These are phyloP conservation scores for Lentinula sp. DNA, from an alignment of 768 basidiomycete species.

Conservation along the genomic window DNA sequence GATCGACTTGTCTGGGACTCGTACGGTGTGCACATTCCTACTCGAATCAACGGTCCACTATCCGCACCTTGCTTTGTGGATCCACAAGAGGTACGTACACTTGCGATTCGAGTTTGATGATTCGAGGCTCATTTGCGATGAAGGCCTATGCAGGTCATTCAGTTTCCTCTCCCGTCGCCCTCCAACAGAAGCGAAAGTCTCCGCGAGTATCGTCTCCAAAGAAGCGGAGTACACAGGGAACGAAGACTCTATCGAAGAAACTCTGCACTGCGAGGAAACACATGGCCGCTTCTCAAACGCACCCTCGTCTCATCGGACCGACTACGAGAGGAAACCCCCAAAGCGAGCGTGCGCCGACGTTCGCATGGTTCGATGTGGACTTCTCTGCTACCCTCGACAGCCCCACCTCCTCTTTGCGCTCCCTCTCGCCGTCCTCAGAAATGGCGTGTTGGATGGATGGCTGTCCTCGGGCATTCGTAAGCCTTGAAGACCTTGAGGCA, in stretches of 20 bases:
- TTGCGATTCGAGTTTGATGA: neutral
- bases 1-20: neutral
- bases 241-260: neutral
- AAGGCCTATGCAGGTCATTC: neutral
- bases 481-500: neutral
- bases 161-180: too few species aligned
- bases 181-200: neutral
- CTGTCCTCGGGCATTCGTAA: neutral
- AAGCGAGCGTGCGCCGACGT: neutral
- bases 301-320: neutral
- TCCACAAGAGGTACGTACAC: neutral
- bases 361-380: neutral
- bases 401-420: neutral
- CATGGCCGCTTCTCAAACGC: neutral
- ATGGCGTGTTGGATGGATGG: neutral
- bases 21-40: neutral
- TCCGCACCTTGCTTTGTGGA: neutral
- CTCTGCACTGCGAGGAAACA: neutral
- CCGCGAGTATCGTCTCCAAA: neutral
- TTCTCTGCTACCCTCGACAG: neutral
- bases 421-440: neutral
- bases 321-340: neutral
- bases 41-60: neutral
- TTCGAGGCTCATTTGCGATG: neutral
- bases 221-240: neutral